Evolutionary conservation across 345 rosid genomes (phyloP).

Genomic region (Bretschneidera sinensis): DNA sequence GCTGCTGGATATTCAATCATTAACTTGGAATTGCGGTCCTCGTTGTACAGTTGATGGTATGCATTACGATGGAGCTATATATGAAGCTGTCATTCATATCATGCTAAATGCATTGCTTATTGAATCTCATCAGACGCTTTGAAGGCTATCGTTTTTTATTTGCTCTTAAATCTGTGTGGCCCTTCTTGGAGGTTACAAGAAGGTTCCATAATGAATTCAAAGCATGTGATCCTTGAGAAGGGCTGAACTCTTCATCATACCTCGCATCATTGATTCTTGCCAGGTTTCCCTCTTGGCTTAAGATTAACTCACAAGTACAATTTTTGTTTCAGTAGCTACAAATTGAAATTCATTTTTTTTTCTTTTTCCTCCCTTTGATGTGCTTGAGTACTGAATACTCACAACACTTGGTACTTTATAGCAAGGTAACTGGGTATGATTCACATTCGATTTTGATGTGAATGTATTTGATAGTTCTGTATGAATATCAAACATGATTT

Average conservation of each 20-base stretch:
- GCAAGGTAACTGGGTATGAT: slow-evolving; percentile 10
- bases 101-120: slow-evolving; percentile 85
- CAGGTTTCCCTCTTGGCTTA: slow-evolving; percentile 18
- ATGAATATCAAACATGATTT: slow-evolving; percentile 1
- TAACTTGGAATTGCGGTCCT: slow-evolving; percentile 84
- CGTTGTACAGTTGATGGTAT: slow-evolving; percentile 82
- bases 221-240: slow-evolving; percentile 13
- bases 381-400: slow-evolving; percentile 21
- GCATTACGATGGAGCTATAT: slow-evolving; percentile 82
- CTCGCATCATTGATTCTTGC: slow-evolving; percentile 19
- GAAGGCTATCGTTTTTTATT: slow-evolving; percentile 19
- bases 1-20: slow-evolving; percentile 68
- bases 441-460: slow-evolving; percentile 25
- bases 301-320: slow-evolving; percentile 20
- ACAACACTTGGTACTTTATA: slow-evolving; percentile 20
- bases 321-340: slow-evolving; percentile 15
- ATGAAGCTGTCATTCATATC: slow-evolving; percentile 72
- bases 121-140: slow-evolving; percentile 80
- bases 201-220: slow-evolving; percentile 1
- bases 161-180: not conserved
- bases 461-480: slow-evolving; percentile 11
- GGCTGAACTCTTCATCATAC: slow-evolving; percentile 12
- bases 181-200: not conserved
- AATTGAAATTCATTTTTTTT: slow-evolving; percentile 13
- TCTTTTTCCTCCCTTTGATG: not conserved